Evolutionary conservation across 495 filamentous ascomycete genomes (phyloP), one percentile per base, ranked within the genome.

Genomic region (Talaromyces trachyspermus): DNA sequence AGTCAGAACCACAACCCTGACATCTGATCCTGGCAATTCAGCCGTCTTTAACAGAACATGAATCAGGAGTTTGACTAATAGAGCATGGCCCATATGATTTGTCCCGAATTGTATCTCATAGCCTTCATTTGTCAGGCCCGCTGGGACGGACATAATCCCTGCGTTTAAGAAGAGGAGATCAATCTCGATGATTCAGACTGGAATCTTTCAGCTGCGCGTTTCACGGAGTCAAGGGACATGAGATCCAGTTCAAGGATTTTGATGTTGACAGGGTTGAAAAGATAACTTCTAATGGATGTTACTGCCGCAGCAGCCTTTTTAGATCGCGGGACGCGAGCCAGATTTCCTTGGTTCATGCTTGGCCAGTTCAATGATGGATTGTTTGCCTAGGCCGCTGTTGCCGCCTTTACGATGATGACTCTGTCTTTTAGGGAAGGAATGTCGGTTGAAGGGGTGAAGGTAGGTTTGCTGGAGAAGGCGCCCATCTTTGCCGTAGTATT

Each of bases 101-200:
- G 71, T 66, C 4, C 67, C 79, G 10, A 86, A 65, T 51, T 84
- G 80, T 27, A 68, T 59, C 54, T 84, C 81, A 42, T 75, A 58
- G 6, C 70, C 69, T 19, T 66, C 48, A 39, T 54, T 63, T 48
- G 59, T 75, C 48, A 54, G 52, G 4, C 60, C 58, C 44, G 56
- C 54, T 54, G 65, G 63, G 26, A 71, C 29, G 22, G 69, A 63
- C 81, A 86, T 85, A 43, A 85, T 70, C 2, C 76, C 83, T 8
- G 83, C 81, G 38, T 69, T 69, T n/a, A 65, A 82, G 58, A 86
- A 76, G 3, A 85, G 54, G 22, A 84, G 76, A 58, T 86, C 77
- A 32, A 87, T 25, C 77, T 62, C 35, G 70, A 52, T 26, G 79
- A 76, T 33, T 65, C 50, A 59, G 39, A 59, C 23, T 30, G 66